Evolutionary conservation across 768 basidiomycete genomes (phyloP), one percentile per base, ranked within the genome.

Genomic region (Tulasnella sp.): DNA sequence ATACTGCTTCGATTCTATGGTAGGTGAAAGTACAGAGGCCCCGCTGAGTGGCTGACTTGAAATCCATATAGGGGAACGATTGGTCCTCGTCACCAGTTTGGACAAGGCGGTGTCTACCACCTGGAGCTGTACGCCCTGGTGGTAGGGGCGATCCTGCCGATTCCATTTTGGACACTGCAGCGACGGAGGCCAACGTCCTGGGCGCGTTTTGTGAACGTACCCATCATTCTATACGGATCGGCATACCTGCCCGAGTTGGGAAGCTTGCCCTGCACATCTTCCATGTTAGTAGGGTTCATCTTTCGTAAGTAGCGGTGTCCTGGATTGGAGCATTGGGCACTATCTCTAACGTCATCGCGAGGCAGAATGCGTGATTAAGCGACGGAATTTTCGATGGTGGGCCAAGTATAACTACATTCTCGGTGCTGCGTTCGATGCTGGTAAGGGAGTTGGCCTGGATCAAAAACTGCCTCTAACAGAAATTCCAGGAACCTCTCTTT

Each of bases 261-360:
- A 0, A 85, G 84, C 17, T 82, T 86, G 82, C 86, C 87, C 79
- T 87, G 84, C 76, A 82, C 84, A 1, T 82, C 82, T 3, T 86
- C 83, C 82, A 80, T 86, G 40, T 73, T 85, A 29, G 82, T 84
- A 17, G 85, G 85, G 1, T 85, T 86, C 80, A 78, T 86, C 68
- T 86, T 86, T 81, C 86, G 84, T 84, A 45, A 77, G 83, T 80
- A 31, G 93, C 42, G 8, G 52, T 71, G n/a, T 25, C 39, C 29
- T 31, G 19, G 68, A n/a, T 39, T 36, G 15, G 11, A 45, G 22
- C 39, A 15, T 15, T 19, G 19, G 73, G 31, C 19, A 36, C 2
- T 8, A 34, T 70, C 17, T 11, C 54, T 42, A 19, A 64, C 3
- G 17, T 22, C 15, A 49, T 3, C 0, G 0, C 31, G 15, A 25